These are phyloP conservation scores for Poa pratensis DNA, from an alignment of 176 grass and related monocot species.

Conservation along the genomic window DNA sequence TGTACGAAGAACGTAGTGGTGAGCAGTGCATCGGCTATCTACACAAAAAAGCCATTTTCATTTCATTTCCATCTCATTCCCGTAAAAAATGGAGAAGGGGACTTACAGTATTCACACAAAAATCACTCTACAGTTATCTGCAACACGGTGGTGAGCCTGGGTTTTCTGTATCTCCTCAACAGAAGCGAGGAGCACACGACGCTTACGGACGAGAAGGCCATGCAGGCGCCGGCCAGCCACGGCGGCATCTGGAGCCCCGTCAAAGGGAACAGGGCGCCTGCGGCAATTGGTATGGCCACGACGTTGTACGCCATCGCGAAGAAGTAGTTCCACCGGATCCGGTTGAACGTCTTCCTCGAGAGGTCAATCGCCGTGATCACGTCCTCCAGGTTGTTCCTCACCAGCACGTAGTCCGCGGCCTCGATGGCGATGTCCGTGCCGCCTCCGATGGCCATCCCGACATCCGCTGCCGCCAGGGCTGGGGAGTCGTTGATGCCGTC, in stretches of 20 bases:
- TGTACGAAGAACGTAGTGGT: background rate
- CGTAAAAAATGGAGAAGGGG: conserved; percentile 40
- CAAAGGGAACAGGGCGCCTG: conserved; percentile 77
- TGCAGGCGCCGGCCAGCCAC: conserved; percentile 95
- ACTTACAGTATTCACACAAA: conserved; percentile 37
- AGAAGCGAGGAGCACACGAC: conserved; percentile 92
- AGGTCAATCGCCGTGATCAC: conserved; percentile 94
- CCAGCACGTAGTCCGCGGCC: conserved; percentile 90
- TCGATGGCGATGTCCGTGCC: conserved; percentile 91
- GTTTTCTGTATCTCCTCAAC: conserved; percentile 89
- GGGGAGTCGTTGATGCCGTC: conserved; percentile 93
- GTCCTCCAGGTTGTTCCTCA: conserved; percentile 90
- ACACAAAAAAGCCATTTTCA: conserved; percentile 3
- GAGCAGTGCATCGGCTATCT: background rate
- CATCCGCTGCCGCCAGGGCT: conserved; percentile 72
- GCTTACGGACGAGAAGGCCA: conserved; percentile 90
- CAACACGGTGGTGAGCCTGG: conserved; percentile 83
- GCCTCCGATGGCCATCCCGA: conserved; percentile 90
- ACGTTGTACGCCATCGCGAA: conserved; percentile 94
- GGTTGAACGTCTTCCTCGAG: conserved; percentile 89
- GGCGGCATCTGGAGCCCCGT: conserved; percentile 86
- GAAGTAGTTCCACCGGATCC: conserved; percentile 98
- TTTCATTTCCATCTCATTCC: conserved; percentile 41
- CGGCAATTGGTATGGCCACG: conserved; percentile 76
- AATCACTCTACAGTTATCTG: conserved; percentile 93